These are phyloP conservation scores for Carex pumila DNA, from an alignment of 176 grass and related monocot species.

Conservation along the genomic window DNA sequence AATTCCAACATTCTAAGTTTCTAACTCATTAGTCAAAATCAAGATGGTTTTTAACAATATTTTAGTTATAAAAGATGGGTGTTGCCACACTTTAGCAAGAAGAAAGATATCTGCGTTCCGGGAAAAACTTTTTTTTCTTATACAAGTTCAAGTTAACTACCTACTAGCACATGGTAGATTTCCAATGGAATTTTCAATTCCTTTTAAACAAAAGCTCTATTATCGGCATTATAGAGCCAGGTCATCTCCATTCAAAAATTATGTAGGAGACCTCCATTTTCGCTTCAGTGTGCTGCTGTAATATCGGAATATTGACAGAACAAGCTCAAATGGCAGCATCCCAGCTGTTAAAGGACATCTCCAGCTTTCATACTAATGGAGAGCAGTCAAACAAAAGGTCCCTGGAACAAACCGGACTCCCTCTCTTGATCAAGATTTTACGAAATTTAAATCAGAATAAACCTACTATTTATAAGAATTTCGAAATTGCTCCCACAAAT, in stretches of 20 bases:
- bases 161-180: not conserved
- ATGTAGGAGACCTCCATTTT: not conserved
- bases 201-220: not conserved
- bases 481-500: conserved; percentile 16
- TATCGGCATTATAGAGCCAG: not conserved
- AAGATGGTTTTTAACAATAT: not conserved
- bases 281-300: not conserved
- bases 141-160: not conserved
- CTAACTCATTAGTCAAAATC: not conserved
- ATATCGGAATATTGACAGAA: conserved; percentile 12
- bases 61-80: not conserved
- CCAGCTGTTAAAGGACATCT: not conserved
- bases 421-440: not conserved
- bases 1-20: not conserved
- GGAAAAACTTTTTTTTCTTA: not conserved
- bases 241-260: not conserved
- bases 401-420: not conserved
- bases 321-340: not conserved
- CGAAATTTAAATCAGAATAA: conserved; percentile 9
- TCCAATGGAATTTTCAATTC: not conserved
- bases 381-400: not conserved
- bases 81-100: not conserved
- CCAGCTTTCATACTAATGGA: not conserved
- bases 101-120: not conserved
- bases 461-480: conserved; percentile 30